These are phyloP conservation scores for Xylaria sp. DNA, from an alignment of 2,329 filamentous ascomycete species.

Conservation along the genomic window DNA sequence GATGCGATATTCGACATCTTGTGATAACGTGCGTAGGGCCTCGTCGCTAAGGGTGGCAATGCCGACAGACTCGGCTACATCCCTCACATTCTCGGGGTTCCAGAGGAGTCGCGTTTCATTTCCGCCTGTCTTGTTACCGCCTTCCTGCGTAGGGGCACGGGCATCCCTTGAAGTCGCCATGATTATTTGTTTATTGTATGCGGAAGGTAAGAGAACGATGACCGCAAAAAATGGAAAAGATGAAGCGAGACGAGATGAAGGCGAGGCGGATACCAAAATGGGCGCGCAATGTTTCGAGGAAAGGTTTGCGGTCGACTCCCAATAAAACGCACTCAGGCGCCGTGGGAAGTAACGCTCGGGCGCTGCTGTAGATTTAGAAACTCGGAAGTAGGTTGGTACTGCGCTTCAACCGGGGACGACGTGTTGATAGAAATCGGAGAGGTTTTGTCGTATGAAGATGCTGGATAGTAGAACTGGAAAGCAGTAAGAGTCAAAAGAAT, in stretches of 20 bases:
- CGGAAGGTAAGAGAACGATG: background rate
- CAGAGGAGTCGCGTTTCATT: conserved; percentile 65
- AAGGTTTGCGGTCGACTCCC: background rate
- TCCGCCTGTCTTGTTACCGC: conserved; percentile 27
- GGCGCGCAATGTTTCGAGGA: background rate
- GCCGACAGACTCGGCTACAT: conserved; percentile 95
- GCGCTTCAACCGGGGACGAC: too few species aligned
- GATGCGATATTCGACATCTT: conserved; percentile 95
- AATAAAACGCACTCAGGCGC: too few species aligned
- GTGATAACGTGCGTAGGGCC: conserved; percentile 82
- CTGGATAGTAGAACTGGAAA: too few species aligned
- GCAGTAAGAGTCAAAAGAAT: too few species aligned
- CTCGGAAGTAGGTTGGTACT: too few species aligned
- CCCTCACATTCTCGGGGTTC: conserved; percentile 95
- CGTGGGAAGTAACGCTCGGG: too few species aligned
- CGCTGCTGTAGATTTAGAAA: too few species aligned
- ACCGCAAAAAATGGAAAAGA: background rate
- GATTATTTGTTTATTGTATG: background rate
- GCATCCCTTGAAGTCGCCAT: conserved; percentile 36
- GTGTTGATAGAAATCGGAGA: too few species aligned
- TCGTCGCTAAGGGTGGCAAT: conserved; percentile 83
- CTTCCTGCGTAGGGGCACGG: conserved; percentile 35
- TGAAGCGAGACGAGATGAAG: background rate
- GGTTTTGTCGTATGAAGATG: too few species aligned
- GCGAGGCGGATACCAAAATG: background rate